Evolutionary conservation across 1,139 yeast genomes (phyloP), one percentile per base, ranked within the genome.

Genomic region (Wickerhamomyces sp.): DNA sequence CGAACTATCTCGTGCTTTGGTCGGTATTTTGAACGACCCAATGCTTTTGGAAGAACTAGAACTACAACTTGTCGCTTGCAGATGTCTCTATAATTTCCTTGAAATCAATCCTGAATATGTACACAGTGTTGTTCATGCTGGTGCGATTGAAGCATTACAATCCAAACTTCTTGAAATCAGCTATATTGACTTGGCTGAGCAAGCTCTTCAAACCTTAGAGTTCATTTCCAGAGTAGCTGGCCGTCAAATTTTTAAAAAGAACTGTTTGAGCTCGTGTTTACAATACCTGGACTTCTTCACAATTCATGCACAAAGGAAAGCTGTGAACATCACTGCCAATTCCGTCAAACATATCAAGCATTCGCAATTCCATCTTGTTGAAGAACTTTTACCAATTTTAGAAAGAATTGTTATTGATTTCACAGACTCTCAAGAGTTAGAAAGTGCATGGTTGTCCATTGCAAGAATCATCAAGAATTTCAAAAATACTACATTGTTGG

Each of bases 111-210:
- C 81, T 23, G 84, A 84, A 42, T 78, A 82, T 41, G 76, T 84
- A 11, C 76, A 77, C 47, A 78, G 75, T 44, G 82, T 90, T 6
- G 82, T 88, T 8, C 73, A 76, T 38, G 79, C 79, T 29, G 82
- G 85, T 40, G 86, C 85, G 1, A 76, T 90, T 11, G 82, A 80
- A 37, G 80, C 78, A 0, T 68, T 93, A 37, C 80, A 87, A 54
- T 70, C 73, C 11, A 86, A 86, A 56, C 66, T 93, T 39, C 63
- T 78, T 53, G 95, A 89, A 55, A 84, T 91, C 18, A 80, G 81
- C 47, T 90, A 79, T 61, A 91, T 93, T 45, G 99, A 93, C 62
- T 71, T 93, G 48, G 95, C 97, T 0, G 99, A 93, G 62, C 97
- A 91, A 63, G 91, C 93, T 0, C 67, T 93, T 39, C 91, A 84